Conservation (phyloP, 768 basidiomycete genomes). For the Russula olivacea region DNA sequence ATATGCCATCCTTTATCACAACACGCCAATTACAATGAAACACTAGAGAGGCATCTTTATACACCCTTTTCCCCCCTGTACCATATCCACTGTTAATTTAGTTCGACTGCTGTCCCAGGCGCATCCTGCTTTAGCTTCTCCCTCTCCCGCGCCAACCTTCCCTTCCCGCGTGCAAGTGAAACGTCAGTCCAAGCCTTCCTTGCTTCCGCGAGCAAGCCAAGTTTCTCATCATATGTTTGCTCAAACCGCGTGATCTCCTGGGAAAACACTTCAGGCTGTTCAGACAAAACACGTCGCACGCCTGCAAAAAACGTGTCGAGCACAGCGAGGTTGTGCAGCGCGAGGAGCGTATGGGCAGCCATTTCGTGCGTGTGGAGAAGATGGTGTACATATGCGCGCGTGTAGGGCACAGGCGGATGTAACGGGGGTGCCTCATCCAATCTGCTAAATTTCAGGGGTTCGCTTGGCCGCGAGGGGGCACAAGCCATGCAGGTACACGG, state of each 20-base stretch:
- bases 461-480: constrained; percentile 24
- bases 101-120: constrained; percentile 21
- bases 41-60: neutral
- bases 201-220: constrained; percentile 47
- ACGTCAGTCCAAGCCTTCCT: constrained; percentile 56
- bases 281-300: constrained; percentile 40
- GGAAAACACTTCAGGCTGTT: constrained; percentile 30
- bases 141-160: constrained; percentile 62
- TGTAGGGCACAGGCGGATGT: constrained; percentile 33
- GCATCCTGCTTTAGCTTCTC: constrained; percentile 31
- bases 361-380: constrained; percentile 87
- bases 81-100: constrained; percentile 9
- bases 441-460: constrained; percentile 24
- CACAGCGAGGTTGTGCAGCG: constrained; percentile 68
- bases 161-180: constrained; percentile 67
- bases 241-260: constrained; percentile 49
- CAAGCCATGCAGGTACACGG: constrained; percentile 30
- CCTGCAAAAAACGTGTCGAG: constrained; percentile 58
- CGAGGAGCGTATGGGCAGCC: constrained; percentile 72
- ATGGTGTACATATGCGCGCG: constrained; percentile 75
- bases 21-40: neutral
- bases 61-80: neutral
- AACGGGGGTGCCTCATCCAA: constrained; percentile 31
- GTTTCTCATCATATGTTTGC: constrained; percentile 44
- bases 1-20: neutral